These are phyloP conservation scores for Xylaria sp. DNA, from an alignment of 2,329 filamentous ascomycete genomes.

Conservation along the genomic window DNA sequence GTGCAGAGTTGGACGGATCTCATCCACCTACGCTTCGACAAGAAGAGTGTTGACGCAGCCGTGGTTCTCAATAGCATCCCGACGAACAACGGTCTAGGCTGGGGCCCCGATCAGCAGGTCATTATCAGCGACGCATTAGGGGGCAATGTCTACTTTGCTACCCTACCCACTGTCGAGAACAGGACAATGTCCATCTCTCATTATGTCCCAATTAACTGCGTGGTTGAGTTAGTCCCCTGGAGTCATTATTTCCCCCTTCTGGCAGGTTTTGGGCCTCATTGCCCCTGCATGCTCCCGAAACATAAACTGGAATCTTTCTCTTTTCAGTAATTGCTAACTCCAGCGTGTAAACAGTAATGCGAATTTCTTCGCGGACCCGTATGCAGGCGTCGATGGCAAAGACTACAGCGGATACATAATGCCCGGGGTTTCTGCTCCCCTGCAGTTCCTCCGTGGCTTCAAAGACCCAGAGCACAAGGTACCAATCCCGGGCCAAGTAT, in stretches of 20 bases:
- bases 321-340: too few relatives aligned
- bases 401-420: constrained; percentile 66
- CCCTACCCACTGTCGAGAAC: constrained; percentile 42
- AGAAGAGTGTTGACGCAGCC: constrained; percentile 53
- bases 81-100: constrained; percentile 67
- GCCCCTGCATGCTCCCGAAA: too few relatives aligned
- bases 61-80: constrained; percentile 58
- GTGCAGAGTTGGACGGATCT: constrained; percentile 60
- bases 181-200: constrained; percentile 55
- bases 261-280: too few relatives aligned
- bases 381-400: constrained; percentile 50
- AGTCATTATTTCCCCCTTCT: too few relatives aligned
- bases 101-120: constrained; percentile 56
- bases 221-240: too few relatives aligned
- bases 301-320: too few relatives aligned
- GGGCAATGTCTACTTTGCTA: constrained; percentile 59
- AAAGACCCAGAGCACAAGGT: constrained; percentile 53
- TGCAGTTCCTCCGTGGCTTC: constrained; percentile 51
- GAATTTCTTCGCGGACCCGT: constrained; percentile 66
- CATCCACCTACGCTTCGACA: constrained; percentile 56
- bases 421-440: constrained; percentile 56
- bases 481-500: constrained; percentile 56
- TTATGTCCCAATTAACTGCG: constrained; percentile 55
- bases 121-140: constrained; percentile 56
- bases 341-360: too few relatives aligned